These are phyloP conservation scores for Flaveria robusta DNA, from an alignment of 129 eudicot species.

Conservation along the genomic window DNA sequence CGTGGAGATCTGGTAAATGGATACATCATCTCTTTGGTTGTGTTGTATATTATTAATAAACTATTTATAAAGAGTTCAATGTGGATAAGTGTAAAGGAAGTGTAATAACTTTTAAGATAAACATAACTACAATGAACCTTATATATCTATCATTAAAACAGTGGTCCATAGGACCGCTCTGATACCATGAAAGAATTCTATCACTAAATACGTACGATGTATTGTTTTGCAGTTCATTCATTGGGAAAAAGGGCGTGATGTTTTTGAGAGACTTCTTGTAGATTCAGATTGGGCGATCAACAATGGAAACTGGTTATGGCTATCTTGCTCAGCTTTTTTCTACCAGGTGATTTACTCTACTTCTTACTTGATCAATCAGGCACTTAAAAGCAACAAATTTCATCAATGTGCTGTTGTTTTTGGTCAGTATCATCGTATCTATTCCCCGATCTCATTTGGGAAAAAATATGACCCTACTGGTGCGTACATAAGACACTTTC, in stretches of 20 bases:
- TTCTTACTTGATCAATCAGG: background rate
- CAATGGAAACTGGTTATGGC: constrained; percentile 92
- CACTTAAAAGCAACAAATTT: background rate
- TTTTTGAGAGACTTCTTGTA: constrained; percentile 79
- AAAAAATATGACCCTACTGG: constrained; percentile 89
- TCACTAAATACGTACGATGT: background rate
- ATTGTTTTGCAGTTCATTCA: constrained; percentile 61
- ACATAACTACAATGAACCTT: too few relatives aligned
- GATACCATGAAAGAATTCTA: too few relatives aligned
- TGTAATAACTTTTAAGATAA: too few relatives aligned
- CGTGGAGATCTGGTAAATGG: constrained; percentile 83
- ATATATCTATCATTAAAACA: too few relatives aligned
- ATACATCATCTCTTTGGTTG: background rate
- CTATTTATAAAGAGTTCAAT: too few relatives aligned
- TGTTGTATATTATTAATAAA: too few relatives aligned
- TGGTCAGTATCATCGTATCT: constrained; percentile 69
- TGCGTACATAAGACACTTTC: constrained; percentile 71
- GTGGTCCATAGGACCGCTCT: too few relatives aligned
- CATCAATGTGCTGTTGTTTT: background rate
- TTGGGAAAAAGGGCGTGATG: constrained; percentile 95
- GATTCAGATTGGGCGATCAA: constrained; percentile 92
- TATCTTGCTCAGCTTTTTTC: constrained; percentile 86
- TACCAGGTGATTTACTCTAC: constrained; percentile 57
- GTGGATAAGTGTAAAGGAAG: too few relatives aligned
- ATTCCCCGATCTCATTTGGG: constrained; percentile 87